Base-by-base conservation (phyloP, 1,139 yeast species). In the Taphrina populina region DNA sequence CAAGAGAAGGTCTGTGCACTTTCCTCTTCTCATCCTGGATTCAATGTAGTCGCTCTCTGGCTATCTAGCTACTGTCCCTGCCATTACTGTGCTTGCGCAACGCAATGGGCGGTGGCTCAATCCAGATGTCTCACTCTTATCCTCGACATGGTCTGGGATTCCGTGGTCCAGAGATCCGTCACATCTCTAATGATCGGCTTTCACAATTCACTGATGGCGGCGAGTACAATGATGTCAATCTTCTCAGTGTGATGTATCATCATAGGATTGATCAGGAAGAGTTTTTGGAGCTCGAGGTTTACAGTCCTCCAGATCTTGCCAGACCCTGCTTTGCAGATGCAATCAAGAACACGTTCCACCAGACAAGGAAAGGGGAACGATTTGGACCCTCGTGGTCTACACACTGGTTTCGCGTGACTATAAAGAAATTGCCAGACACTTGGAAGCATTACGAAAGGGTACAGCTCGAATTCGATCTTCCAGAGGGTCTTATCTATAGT, bases 301-400 rank as follows among this genome's bases (percentile, higher is more conserved):
- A 24, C n/a, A 27, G 37, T 19, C 32, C 51, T 7, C 26, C 51
- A 11, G 23, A 13, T 20, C 21, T 44, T 1, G 27, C 15, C 35
- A 20, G 56, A 29, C 56, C 51, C 6, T 29, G 15, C 21, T 43
- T 40, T 17, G 10, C 40, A 6, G 43, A 34, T 4, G 46, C 40
- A 11, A 8, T 37, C 27, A 32, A 43, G 33, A 8, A 32, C 11
- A 26, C 6, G 15, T 41, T 30, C 17, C 19, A 21, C 5, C 27
- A 36, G 6, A 24, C 88, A 24, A 72, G 75, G 27, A 80, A 82
- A 63, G 95, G 95, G 26, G 82, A 84, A 64, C 72, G 75, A n/a
- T 88, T 85, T 69, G 96, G 96, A 0, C 97, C 97, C 1, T 84
- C 95, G 13, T 92, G 97, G 98, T 19, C 92, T 61, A 84, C 96